Evolutionary conservation across 75 land plant genomes (phyloP).

Genomic region (Adiantum capillusveneris): DNA sequence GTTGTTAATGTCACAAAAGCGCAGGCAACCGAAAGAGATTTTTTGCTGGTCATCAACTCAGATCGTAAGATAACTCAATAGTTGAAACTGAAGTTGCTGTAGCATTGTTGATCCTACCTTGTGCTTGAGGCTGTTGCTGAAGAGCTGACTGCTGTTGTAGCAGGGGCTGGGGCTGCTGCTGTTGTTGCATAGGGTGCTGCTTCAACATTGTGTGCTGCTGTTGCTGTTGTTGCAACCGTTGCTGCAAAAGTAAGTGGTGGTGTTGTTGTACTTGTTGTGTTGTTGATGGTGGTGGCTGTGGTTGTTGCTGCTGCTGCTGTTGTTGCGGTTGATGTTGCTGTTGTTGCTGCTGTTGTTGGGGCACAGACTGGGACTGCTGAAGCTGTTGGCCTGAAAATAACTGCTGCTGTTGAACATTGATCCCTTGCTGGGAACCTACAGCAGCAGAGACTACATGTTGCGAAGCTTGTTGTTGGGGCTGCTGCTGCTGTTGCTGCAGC

Average conservation of each 20-base stretch:
- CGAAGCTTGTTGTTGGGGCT: neutral
- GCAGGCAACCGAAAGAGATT: neutral
- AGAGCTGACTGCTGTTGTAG: neutral
- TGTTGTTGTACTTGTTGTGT: constrained; percentile 4
- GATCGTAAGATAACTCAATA: too few relatives aligned
- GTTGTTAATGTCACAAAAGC: neutral
- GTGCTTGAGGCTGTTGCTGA: too few relatives aligned
- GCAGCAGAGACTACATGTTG: too few relatives aligned
- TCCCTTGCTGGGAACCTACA: too few relatives aligned
- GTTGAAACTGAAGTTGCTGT: too few relatives aligned
- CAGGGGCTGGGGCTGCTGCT: neutral
- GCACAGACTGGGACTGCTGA: neutral
- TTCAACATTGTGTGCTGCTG: neutral
- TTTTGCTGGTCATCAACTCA: too few relatives aligned
- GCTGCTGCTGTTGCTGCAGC: constrained; percentile 19
- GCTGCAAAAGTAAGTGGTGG: constrained; percentile 14
- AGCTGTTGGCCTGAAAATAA: constrained; percentile 5
- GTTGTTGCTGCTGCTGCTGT: constrained; percentile 17
- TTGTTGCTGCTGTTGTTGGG: constrained; percentile 11
- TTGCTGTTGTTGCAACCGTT: neutral
- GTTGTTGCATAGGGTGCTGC: neutral
- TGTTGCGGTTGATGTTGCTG: constrained; percentile 13
- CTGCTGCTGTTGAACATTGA: constrained; percentile 10
- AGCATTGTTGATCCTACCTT: too few relatives aligned
- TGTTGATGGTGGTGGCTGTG: neutral